Conservation (phyloP, 805 yeast genomes). For the Saturnispora halmiae region DNA sequence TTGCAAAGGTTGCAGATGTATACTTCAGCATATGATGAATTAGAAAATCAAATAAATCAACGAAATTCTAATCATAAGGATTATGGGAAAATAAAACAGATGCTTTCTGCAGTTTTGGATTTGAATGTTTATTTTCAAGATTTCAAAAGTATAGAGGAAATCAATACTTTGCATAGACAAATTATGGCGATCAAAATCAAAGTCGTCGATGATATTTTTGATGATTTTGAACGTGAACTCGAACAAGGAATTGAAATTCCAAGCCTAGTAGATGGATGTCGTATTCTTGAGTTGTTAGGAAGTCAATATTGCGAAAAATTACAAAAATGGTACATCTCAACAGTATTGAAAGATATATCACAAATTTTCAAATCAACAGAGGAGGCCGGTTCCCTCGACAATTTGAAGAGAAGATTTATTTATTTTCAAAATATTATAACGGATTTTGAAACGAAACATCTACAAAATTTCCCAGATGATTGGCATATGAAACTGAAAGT, state of each 20-base stretch:
- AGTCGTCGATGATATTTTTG: slow-evolving; percentile 59
- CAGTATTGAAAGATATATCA: slow-evolving; percentile 62
- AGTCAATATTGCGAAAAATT: slow-evolving; percentile 48
- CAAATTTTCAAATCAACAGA: slow-evolving; percentile 69
- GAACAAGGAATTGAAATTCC: slow-evolving; percentile 29
- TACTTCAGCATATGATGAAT: slow-evolving; percentile 59
- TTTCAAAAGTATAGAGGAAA: slow-evolving; percentile 75
- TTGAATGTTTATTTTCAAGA: slow-evolving; percentile 65
- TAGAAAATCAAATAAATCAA: slow-evolving; percentile 38
- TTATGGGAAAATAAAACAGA: slow-evolving; percentile 47
- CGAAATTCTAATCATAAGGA: slow-evolving; percentile 21
- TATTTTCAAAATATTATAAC: slow-evolving; percentile 67
- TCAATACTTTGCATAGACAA: slow-evolving; percentile 53
- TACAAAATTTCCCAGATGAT: slow-evolving; percentile 49
- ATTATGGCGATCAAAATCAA: slow-evolving; percentile 51
- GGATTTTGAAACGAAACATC: slow-evolving; percentile 42
- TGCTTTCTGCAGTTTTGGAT: slow-evolving; percentile 65
- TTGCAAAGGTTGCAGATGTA: slow-evolving; percentile 83
- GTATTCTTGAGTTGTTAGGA: slow-evolving; percentile 58
- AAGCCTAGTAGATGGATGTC: slow-evolving; percentile 55
- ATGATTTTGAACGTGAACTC: slow-evolving; percentile 55
- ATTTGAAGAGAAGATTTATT: slow-evolving; percentile 69
- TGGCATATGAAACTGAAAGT: slow-evolving; percentile 68
- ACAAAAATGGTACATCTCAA: slow-evolving; percentile 62
- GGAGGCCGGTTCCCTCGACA: slow-evolving; percentile 93